Conservation (phyloP, 2,329 filamentous ascomycete genomes). For the Stagonosporopsis cucurbitacearum region DNA sequence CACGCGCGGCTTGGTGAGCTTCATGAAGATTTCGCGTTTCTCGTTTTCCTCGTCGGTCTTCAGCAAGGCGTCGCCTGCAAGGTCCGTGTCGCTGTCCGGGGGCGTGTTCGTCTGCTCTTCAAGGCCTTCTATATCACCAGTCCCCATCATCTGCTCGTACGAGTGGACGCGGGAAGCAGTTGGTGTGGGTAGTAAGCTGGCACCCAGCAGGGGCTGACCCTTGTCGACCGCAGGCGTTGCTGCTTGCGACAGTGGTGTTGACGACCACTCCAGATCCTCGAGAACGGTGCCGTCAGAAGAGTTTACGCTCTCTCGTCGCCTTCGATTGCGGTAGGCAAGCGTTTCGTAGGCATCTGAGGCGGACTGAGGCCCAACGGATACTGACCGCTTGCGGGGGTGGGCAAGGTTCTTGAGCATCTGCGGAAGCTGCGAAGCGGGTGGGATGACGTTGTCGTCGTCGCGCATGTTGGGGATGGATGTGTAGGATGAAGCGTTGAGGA, state of each 20-base stretch:
- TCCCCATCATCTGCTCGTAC: conserved; percentile 77
- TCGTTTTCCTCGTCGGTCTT: conserved; percentile 46
- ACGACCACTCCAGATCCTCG: conserved; percentile 34
- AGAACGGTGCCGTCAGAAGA: conserved; percentile 44
- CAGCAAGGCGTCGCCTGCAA: conserved; percentile 34
- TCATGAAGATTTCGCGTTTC: conserved; percentile 76
- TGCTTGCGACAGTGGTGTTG: conserved; percentile 19
- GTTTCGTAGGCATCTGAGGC: conserved; percentile 97
- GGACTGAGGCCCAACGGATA: conserved; percentile 93
- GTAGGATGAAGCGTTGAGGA: conserved; percentile 89
- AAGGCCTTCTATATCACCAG: conserved; percentile 55
- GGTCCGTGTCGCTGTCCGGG: conserved; percentile 43
- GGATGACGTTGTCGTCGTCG: conserved; percentile 86
- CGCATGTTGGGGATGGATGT: conserved; percentile 77
- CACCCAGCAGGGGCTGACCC: conserved; percentile 47
- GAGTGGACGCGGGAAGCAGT: conserved; percentile 61
- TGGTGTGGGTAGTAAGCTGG: conserved; percentile 57
- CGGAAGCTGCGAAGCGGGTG: conserved; percentile 85
- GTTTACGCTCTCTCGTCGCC: conserved; percentile 66
- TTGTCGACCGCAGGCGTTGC: conserved; percentile 41
- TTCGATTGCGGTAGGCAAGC: conserved; percentile 83
- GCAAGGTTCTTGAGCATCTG: conserved; percentile 81
- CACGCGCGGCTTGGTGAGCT: conserved; percentile 83
- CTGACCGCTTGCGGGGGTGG: conserved; percentile 78
- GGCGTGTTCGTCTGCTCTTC: conserved; percentile 24